Evolutionary conservation across 257 asterid species (phyloP), one percentile per base, ranked within the genome.

Genomic region (Schizonepeta tenuifolia): DNA sequence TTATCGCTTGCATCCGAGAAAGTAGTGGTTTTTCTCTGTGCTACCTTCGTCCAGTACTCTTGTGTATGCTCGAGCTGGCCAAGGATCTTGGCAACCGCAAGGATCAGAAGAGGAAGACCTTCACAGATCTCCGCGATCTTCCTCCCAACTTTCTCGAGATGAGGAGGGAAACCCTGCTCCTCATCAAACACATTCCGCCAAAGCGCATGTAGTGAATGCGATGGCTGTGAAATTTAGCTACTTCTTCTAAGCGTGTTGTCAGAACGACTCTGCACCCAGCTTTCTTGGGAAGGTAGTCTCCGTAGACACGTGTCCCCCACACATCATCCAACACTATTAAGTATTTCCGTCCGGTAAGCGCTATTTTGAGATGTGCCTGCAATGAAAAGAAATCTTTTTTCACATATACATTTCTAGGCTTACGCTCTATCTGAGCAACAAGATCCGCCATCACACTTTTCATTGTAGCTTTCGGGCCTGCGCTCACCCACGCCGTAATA

Each of bases 101-200:
- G 59, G 3, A 79, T 55, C 17, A 57, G 14, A 51, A 82, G 77
- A 18, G 81, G 83, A 51, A 78, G 75, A 24, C 86, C 83, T 50
- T 67, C 68, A 43, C 73, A 67, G 6, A 20, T 46, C 63, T 67
- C 49, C 0, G 43, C 74, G 47, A 75, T 75, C 14, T 55, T 51
- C 50, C 33, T 57, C 14, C 74, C 63, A 12, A 8, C 38, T 35
- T 31, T n/a, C 63, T 46, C 55, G 13, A 74, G 33, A 1, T 44
- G 44, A 66, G 24, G 10, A 73, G 74, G 79, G 47, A 57, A 74
- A 0, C 1, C 3, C 5, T 5, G 12, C 13, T 36, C 17, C 12
- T 24, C 69, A 14, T 7, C 54, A 20, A 75, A 67, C 18, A 51
- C 61, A 60, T n/a, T 67, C 20, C 47, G 62, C 26, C 59, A 8